Conservation (phyloP, 2,329 filamentous ascomycete species). For the Rhynchosporium agropyri region DNA sequence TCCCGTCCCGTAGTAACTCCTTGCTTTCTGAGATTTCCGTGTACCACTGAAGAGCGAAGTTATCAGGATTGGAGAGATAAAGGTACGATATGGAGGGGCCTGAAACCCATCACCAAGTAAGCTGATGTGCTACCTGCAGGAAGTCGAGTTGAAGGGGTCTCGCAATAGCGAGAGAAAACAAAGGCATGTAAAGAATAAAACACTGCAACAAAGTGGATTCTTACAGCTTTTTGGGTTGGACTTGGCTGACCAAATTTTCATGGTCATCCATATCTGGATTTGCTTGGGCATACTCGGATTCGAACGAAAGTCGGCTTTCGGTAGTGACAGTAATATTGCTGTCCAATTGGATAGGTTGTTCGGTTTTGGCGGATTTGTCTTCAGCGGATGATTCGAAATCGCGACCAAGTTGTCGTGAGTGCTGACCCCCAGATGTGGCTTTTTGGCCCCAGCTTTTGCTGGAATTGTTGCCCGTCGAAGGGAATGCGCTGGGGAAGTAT, state of each 20-base stretch:
- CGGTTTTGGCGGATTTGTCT: neutral
- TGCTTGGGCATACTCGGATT: neutral
- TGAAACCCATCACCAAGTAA: neutral
- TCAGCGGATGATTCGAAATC: slow-evolving; percentile 6
- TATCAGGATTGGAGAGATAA: too few relatives aligned
- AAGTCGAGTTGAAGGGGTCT: neutral
- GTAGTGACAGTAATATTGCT: slow-evolving; percentile 16
- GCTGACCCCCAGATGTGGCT: neutral
- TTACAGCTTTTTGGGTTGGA: slow-evolving; percentile 1
- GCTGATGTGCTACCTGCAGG: slow-evolving; percentile 2
- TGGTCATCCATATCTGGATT: slow-evolving; percentile 11
- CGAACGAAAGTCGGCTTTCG: slow-evolving; percentile 16
- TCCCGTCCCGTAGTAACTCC: too few relatives aligned
- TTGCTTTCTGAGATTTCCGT: too few relatives aligned
- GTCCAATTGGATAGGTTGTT: neutral
- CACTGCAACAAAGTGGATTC: too few relatives aligned
- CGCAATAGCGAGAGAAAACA: slow-evolving; percentile 6
- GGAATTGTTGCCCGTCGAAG: slow-evolving; percentile 3
- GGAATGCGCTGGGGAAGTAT: slow-evolving; percentile 20
- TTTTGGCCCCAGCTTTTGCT: slow-evolving; percentile 19
- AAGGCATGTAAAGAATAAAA: neutral
- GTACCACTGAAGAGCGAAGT: too few relatives aligned
- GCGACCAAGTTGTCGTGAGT: neutral
- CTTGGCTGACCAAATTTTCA: slow-evolving; percentile 4
- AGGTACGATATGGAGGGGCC: slow-evolving; percentile 1